Conservation (phyloP, 495 filamentous ascomycete species). For the Penicillium turbatum region DNA sequence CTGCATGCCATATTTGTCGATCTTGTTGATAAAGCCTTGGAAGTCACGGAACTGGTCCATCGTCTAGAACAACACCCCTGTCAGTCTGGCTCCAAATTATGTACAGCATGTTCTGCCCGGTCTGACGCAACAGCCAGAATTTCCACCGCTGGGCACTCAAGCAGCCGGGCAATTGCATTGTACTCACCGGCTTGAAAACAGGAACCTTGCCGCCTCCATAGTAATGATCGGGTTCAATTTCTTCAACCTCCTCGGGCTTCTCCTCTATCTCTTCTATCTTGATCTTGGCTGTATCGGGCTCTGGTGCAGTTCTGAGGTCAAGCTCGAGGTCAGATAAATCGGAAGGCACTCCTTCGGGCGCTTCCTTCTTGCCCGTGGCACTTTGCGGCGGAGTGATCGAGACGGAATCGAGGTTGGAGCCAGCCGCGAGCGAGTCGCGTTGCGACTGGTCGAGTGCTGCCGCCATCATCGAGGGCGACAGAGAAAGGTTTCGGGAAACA, state of each 20-base stretch:
- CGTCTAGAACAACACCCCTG: constrained; percentile 42
- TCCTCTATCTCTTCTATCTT: constrained; percentile 44
- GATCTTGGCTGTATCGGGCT: constrained; percentile 20
- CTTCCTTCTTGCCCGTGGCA: constrained; percentile 42
- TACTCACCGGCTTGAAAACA: constrained; percentile 83
- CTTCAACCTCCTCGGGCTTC: constrained; percentile 36
- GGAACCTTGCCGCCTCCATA: constrained; percentile 82
- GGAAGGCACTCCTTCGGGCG: constrained; percentile 39
- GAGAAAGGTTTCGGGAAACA: constrained; percentile 8
- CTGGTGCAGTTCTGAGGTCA: constrained; percentile 29
- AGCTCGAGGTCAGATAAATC: constrained; percentile 47
- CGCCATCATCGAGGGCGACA: constrained; percentile 30
- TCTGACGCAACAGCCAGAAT: background rate
- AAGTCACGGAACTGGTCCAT: constrained; percentile 94
- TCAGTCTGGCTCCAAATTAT: constrained; percentile 13
- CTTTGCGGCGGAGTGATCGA: constrained; percentile 48
- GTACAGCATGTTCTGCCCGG: background rate
- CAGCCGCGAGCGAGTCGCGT: constrained; percentile 25
- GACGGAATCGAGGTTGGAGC: constrained; percentile 28
- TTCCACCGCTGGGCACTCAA: background rate
- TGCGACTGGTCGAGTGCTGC: constrained; percentile 31
- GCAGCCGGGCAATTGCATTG: background rate
- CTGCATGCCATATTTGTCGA: constrained; percentile 94
- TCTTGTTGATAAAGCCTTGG: constrained; percentile 77
- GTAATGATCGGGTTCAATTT: constrained; percentile 81